Conservation (phyloP, 2,329 filamentous ascomycete species). For the Penicillium janthinellum region DNA sequence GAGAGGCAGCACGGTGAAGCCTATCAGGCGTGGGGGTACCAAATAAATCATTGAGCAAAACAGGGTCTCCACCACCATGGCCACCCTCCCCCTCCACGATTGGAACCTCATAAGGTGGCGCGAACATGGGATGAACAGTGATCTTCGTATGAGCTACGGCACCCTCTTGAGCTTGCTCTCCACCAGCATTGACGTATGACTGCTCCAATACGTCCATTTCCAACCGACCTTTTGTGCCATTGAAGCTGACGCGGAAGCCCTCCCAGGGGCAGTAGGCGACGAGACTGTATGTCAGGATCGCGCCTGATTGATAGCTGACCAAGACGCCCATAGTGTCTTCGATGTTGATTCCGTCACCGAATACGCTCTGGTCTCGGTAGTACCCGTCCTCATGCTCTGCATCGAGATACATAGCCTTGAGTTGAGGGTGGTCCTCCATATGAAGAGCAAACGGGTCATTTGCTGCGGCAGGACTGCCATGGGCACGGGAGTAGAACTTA, state of each 20-base stretch:
- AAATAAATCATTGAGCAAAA: constrained; percentile 61
- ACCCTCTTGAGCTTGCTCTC: constrained; percentile 52
- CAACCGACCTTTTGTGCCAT: constrained; percentile 58
- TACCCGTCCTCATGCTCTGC: constrained; percentile 66
- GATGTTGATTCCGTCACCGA: constrained; percentile 65
- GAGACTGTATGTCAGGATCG: constrained; percentile 60
- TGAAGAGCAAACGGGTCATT: constrained; percentile 62
- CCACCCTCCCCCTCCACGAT: constrained; percentile 56
- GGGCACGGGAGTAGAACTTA: constrained; percentile 54
- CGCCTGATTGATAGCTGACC: constrained; percentile 59
- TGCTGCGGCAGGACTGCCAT: constrained; percentile 54
- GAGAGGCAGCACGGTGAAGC: constrained; percentile 58
- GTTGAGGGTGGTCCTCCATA: constrained; percentile 53
- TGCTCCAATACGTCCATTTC: constrained; percentile 67
- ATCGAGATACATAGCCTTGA: constrained; percentile 47
- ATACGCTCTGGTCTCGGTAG: constrained; percentile 63
- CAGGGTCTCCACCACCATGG: constrained; percentile 62
- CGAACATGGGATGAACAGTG: constrained; percentile 56
- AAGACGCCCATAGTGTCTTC: constrained; percentile 66
- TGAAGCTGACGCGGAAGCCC: constrained; percentile 32
- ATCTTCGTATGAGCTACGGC: constrained; percentile 29
- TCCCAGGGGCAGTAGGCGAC: constrained; percentile 61
- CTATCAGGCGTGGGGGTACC: constrained; percentile 51
- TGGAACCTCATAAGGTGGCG: constrained; percentile 58
- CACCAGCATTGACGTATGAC: constrained; percentile 57